Conservation (phyloP, 1,284 basidiomycete species). For the Bjerkandera adusta region DNA sequence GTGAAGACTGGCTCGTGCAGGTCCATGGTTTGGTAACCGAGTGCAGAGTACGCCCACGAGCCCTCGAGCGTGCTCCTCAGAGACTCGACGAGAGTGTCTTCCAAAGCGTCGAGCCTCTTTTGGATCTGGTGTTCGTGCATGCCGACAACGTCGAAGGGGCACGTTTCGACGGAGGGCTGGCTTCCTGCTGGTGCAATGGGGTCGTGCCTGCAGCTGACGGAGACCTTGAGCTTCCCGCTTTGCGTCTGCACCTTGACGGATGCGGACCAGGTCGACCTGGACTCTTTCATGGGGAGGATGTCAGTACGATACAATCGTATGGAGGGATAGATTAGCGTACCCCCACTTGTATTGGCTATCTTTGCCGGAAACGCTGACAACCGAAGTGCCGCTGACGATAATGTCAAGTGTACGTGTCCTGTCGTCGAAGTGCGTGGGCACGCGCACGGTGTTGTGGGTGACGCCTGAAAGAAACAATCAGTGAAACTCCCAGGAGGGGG, state of each 20-base stretch:
- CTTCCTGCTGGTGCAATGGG: neutral
- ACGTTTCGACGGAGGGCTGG: neutral
- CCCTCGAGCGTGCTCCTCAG: neutral
- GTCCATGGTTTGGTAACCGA: constrained; percentile 1
- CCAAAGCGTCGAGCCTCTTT: neutral
- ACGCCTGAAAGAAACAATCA: neutral
- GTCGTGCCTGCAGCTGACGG: neutral
- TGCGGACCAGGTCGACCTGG: constrained; percentile 1
- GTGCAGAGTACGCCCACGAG: constrained; percentile 1
- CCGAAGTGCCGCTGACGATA: constrained; percentile 3
- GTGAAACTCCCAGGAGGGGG: neutral
- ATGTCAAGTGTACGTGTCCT: neutral
- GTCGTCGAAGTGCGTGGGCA: constrained; percentile 3
- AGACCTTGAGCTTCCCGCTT: neutral
- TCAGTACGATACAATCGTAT: neutral
- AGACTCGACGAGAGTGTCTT: neutral
- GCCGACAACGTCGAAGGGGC: constrained; percentile 2
- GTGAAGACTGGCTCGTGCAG: constrained; percentile 6
- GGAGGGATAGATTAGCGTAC: neutral
- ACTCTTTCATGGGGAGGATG: neutral
- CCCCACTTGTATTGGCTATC: constrained; percentile 1
- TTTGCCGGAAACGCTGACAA: constrained; percentile 2
- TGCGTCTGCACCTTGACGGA: constrained; percentile 1
- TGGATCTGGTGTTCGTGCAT: constrained; percentile 1
- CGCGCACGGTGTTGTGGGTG: constrained; percentile 3